Conservation (phyloP, 2,329 filamentous ascomycete genomes). For the Pseudogymnoascus sp. region DNA sequence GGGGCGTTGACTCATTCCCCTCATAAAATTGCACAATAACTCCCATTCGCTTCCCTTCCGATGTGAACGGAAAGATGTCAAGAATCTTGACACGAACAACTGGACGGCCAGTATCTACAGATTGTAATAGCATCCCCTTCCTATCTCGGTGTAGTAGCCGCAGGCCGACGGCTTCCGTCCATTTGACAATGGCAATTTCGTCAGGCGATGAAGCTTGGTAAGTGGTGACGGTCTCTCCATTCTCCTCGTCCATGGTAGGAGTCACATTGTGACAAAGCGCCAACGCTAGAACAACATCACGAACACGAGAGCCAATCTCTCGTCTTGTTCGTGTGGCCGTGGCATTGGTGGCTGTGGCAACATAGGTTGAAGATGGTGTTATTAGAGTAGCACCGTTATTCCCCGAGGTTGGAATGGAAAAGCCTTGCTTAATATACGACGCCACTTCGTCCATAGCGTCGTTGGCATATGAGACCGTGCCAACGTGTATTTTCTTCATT, state of each 20-base stretch:
- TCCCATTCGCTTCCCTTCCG: conserved; percentile 96
- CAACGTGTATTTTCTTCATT: conserved; percentile 96
- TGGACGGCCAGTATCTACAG: conserved; percentile 59
- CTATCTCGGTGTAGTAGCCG: conserved; percentile 79
- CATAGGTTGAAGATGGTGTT: conserved; percentile 66
- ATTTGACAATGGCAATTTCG: conserved; percentile 94
- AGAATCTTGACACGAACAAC: conserved; percentile 83
- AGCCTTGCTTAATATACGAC: conserved; percentile 77
- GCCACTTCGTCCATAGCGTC: conserved; percentile 98
- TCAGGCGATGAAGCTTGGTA: conserved; percentile 98
- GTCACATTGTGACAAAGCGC: conserved; percentile 97
- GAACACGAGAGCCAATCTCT: conserved; percentile 87
- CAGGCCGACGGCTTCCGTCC: conserved; percentile 87
- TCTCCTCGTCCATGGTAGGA: conserved; percentile 75
- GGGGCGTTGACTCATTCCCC: conserved; percentile 38
- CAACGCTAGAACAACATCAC: conserved; percentile 85
- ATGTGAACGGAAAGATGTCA: conserved; percentile 95
- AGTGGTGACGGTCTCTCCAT: conserved; percentile 66
- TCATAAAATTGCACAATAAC: conserved; percentile 84
- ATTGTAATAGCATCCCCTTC: conserved; percentile 74
- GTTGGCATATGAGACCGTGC: conserved; percentile 95
- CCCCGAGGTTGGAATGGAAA: conserved; percentile 46
- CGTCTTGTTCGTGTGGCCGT: conserved; percentile 73
- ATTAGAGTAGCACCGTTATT: conserved; percentile 47
- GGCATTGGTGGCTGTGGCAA: conserved; percentile 47